phyloP scores from a whole-genome alignment of 495 filamentous ascomycete species.

The Hyaloscypha hepaticicola region DNA sequence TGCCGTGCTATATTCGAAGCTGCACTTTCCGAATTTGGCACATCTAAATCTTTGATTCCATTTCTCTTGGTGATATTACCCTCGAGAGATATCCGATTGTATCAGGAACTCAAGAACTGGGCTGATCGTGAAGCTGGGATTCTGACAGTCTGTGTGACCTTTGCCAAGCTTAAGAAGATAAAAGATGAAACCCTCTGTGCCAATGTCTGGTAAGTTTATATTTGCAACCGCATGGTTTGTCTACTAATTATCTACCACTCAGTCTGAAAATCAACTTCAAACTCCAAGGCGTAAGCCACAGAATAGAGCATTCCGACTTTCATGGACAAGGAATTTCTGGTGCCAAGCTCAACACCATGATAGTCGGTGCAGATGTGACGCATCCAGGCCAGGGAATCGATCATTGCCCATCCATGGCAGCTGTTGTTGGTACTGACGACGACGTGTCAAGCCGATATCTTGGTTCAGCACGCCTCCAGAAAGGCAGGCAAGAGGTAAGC shows the following conservation, averaged over 20 bases:
- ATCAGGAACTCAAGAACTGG: constrained; percentile 53
- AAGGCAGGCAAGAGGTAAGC: not conserved
- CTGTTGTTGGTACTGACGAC: not conserved
- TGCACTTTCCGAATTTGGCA: too few relatives aligned
- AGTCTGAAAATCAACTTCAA: constrained; percentile 83
- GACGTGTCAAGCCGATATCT: not conserved
- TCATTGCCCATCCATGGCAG: constrained; percentile 5
- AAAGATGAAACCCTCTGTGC: not conserved
- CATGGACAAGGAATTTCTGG: too few relatives aligned
- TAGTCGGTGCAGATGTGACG: constrained; percentile 72
- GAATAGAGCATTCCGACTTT: too few relatives aligned
- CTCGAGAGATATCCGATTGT: not conserved
- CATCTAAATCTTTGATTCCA: too few relatives aligned
- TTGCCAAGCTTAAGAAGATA: not conserved
- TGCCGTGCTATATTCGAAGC: too few relatives aligned
- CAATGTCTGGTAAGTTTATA: constrained; percentile 8
- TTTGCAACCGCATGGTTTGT: not conserved
- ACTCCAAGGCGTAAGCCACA: constrained; percentile 72
- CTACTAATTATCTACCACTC: not conserved
- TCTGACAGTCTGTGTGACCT: constrained; percentile 55
- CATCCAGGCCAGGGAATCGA: constrained; percentile 40
- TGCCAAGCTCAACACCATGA: not conserved
- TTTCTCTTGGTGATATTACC: not conserved
- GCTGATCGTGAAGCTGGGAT: constrained; percentile 63
- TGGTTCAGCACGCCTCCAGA: constrained; percentile 2